Evolutionary conservation across 352 stramenopile genomes (phyloP), one percentile per base, ranked within the genome.

Genomic region (Phytophthora sansomeana): DNA sequence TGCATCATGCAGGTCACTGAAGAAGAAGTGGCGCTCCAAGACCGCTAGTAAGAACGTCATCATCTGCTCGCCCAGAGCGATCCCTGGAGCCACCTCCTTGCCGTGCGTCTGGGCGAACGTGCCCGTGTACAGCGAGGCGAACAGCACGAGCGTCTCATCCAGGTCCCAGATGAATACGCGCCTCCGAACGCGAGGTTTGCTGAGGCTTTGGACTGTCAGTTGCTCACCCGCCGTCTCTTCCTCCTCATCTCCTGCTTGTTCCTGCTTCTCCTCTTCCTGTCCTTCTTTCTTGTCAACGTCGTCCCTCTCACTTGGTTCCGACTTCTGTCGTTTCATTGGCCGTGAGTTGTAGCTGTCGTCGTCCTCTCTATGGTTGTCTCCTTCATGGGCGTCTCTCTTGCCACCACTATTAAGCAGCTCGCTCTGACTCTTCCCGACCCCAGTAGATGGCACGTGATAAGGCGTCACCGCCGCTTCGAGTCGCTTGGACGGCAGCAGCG

Each of bases 1-100:
- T 44, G 72, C 67, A 56, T 93, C 71, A 61, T 92, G 84, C 51
- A 95, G 69, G 24, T 91, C 84, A 69, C 80, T 84, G 36, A 95
- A 93, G 67, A 90, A 95, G 71, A 95, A 92, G 63, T 95, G 85
- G 16, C 84, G 79, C 62, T 93, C 85, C n/a, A 95, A 73, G 68
- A 93, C 82, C 5, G 81, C 76, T 28, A 95, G 53, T 52, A 95
- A 59, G 67, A 93, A 95, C 21, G 78, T 86, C 87, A 95, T 95
- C 87, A 95, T 95, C 65, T 91, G 83, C 62, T 95, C 80, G 21
- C 87, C 87, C 5, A 95, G 73, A 28, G 69, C 77, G 16, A 93
- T 75, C 49, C 87, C 84, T 11, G 67, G 72, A 1, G 78, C 73
- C 42, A 87, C 61, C 38, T 90, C 85, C 47, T 89, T 89, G 24